Evolutionary conservation across 805 yeast species (phyloP).

Genomic region (Candida gorgasii): DNA sequence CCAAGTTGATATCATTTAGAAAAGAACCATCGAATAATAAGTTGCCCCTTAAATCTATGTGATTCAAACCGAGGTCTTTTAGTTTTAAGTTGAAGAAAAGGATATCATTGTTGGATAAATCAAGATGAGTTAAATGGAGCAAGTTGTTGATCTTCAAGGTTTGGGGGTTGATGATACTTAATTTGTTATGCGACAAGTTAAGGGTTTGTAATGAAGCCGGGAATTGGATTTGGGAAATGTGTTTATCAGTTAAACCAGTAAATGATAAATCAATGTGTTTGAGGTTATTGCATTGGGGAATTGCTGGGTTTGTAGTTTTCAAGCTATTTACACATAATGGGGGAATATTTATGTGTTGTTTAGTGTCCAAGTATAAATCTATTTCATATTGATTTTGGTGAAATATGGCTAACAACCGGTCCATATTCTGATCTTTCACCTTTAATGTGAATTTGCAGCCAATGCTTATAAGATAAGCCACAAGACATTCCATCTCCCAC

Average conservation of each 20-base stretch:
- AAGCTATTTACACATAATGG: neutral
- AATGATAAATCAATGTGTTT: slow-evolving; percentile 28
- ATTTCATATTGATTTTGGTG: neutral
- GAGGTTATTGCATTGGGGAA: slow-evolving; percentile 8
- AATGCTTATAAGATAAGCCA: slow-evolving; percentile 2
- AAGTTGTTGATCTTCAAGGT: slow-evolving; percentile 17
- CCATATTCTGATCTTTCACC: neutral
- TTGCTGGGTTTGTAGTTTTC: neutral
- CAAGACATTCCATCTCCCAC: neutral
- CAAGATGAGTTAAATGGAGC: slow-evolving; percentile 15
- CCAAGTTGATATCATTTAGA: neutral
- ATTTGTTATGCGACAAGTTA: slow-evolving; percentile 29
- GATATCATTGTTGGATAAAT: slow-evolving; percentile 30
- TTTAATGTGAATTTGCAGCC: neutral
- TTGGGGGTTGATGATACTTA: slow-evolving; percentile 18
- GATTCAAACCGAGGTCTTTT: slow-evolving; percentile 14
- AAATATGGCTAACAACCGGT: neutral
- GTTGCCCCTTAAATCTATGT: slow-evolving; percentile 23
- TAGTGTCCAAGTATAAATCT: neutral
- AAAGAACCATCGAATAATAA: slow-evolving; percentile 2
- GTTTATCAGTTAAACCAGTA: slow-evolving; percentile 24
- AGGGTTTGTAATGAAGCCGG: slow-evolving; percentile 22
- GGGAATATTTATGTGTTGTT: neutral
- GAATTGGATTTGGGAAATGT: slow-evolving; percentile 18
- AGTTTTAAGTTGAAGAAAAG: slow-evolving; percentile 12